phyloP scores from a whole-genome alignment of 805 yeast species.

The Metschnikowia anglica region DNA sequence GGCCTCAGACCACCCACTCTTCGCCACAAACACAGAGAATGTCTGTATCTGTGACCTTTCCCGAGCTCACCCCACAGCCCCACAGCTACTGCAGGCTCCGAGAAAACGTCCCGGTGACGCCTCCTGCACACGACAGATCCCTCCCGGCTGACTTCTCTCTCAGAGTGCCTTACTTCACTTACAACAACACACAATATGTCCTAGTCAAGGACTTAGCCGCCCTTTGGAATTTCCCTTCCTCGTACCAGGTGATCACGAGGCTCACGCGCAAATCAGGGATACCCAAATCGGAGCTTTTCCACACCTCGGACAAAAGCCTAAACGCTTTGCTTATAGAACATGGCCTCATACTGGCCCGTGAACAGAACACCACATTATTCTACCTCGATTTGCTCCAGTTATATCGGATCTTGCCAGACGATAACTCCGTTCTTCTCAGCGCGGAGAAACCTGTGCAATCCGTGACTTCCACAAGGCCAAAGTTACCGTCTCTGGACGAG shows the following conservation, averaged over 20 bases:
- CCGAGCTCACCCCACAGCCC: not conserved
- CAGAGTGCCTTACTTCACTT: conserved; percentile 14
- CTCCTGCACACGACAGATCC: conserved; percentile 7
- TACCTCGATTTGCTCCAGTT: conserved; percentile 28
- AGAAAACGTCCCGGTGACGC: conserved; percentile 6
- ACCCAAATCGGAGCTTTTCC: conserved; percentile 20
- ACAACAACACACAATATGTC: conserved; percentile 21
- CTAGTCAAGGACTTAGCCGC: conserved; percentile 33
- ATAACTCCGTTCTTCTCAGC: conserved; percentile 17
- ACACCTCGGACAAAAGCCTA: conserved; percentile 19
- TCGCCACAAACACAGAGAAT: not conserved
- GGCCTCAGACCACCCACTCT: too few relatives aligned
- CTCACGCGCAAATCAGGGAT: conserved; percentile 14
- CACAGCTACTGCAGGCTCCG: conserved; percentile 12
- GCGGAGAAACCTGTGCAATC: not conserved
- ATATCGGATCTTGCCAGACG: conserved; percentile 22
- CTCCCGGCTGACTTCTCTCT: conserved; percentile 9
- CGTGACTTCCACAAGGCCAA: conserved; percentile 18
- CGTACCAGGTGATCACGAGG: conserved; percentile 37
- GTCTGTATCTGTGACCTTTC: conserved; percentile 6
- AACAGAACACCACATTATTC: conserved; percentile 23
- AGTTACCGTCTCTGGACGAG: conserved; percentile 18
- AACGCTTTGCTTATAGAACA: conserved; percentile 25
- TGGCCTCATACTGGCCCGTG: conserved; percentile 22
- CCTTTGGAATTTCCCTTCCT: conserved; percentile 42